Base-by-base conservation (phyloP, 202 grass and related monocot species). In the Sporobolus alterniflorus region DNA sequence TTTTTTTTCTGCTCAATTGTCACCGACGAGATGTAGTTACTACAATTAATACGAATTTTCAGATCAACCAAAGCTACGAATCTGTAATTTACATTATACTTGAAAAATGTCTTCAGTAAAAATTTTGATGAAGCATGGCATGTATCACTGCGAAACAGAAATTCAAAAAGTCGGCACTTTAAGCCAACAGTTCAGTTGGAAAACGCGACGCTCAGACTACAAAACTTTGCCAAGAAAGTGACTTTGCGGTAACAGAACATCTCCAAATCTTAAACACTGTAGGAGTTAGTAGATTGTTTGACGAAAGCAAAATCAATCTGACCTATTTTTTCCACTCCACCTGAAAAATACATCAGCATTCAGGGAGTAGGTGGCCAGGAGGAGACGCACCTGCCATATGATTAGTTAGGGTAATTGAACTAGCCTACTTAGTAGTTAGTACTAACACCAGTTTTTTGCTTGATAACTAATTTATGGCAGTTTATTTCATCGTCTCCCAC, bases 361-460 rank as follows among this genome's bases (percentile, higher is more conserved):
- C 84, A 79, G 63, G 32, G 69, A 75, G 74, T 83, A 75, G 79
- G 88, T 90, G 68, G 52, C 36, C 88, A 44, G 73, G 84, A 87
- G 79, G 54, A 25, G 88, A 90, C 79, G 84, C 68, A 64, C 74
- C 43, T 21, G 88, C 6, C 17, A 55, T 46, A 55, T 74, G 84
- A 75, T 83, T 83, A 56, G 88, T 75, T 90, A 90, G 75, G 43
- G 74, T 54, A 22, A 79, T 83, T 75, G 51, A 87, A 36, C 74
- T 71, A 79, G 54, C 64, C 30, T 20, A 31, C 79, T 78, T 86
- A 28, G 49, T 20, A 31, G 74, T 78, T 86, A 28, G 49, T 64
- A 34, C 62, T 40, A 22, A 30, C 46, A 24, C 39, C 17, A 21
- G 13, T 82, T 81, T 82, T 41, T 82, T 12, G 1, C 30, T 17